Percentiles rank a stretch among this genome's conserved stretches.
phyloP scores from a whole-genome alignment of 2,329 filamentous ascomycete genomes.

The Cryphonectria naterciae region DNA sequence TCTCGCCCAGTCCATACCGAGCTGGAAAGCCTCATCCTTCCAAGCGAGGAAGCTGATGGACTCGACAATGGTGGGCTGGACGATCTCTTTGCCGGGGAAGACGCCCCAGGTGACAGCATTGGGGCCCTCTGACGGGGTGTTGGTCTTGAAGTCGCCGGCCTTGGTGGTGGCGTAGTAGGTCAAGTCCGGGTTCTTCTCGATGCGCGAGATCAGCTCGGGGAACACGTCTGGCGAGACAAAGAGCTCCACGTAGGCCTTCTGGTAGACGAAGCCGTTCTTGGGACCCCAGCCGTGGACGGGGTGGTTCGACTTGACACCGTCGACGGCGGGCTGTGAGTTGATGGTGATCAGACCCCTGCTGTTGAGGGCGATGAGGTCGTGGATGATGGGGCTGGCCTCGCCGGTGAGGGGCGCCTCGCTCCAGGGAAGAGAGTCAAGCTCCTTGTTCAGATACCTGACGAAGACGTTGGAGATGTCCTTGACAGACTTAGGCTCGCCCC shows the following conservation, averaged over 20 bases:
- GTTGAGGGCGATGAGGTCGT: slow-evolving; percentile 81
- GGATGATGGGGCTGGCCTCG: slow-evolving; percentile 79
- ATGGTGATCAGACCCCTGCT: slow-evolving; percentile 86
- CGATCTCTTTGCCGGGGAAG: slow-evolving; percentile 97
- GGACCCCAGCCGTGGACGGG: slow-evolving; percentile 93
- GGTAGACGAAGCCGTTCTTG: slow-evolving; percentile 93
- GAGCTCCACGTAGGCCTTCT: slow-evolving; percentile 95
- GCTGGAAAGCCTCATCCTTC: slow-evolving; percentile 95
- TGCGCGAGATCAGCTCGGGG: slow-evolving; percentile 74
- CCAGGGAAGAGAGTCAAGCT: slow-evolving; percentile 86
- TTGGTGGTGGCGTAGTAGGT: slow-evolving; percentile 95
- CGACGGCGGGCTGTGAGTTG: slow-evolving; percentile 95
- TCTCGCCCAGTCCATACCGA: slow-evolving; percentile 92
- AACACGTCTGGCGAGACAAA: slow-evolving; percentile 82
- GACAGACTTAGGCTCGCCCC: slow-evolving; percentile 82
- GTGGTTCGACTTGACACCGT: slow-evolving; percentile 86
- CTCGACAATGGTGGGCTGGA: slow-evolving; percentile 99
- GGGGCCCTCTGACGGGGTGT: slow-evolving; percentile 81
- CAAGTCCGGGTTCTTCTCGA: slow-evolving; percentile 77
- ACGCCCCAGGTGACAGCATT: slow-evolving; percentile 99
- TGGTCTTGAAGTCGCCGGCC: slow-evolving; percentile 79
- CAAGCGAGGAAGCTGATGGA: slow-evolving; percentile 96
- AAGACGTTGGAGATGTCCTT: slow-evolving; percentile 84
- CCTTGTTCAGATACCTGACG: slow-evolving; percentile 79
- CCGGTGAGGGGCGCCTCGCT: slow-evolving; percentile 85